Evolutionary conservation across 768 basidiomycete species (phyloP), one percentile per base, ranked within the genome.

Genomic region (Amanita pseudoporphyria): DNA sequence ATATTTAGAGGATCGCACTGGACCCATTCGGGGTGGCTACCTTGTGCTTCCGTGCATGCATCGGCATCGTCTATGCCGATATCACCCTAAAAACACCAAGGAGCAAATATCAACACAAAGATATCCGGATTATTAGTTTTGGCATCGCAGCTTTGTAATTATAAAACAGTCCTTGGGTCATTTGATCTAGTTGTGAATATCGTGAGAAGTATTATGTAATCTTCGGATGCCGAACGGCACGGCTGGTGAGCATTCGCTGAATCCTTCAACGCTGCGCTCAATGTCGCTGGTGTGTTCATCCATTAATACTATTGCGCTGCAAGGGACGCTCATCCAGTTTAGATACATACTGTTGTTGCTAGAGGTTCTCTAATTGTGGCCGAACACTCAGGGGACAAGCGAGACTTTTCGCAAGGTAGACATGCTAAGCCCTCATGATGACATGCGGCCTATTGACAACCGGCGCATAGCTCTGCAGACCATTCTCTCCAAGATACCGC

Each of bases 401-500:
- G 84, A 47, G 84, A 94, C 65, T 92, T 95, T 71, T 90, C 90
- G 39, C 84, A 89, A 77, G 92, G 92, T 83, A 57, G 35, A 28
- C 3, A 72, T 52, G 19, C 18, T 9, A 22, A 10, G 18, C n/a
- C 18, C 9, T 42, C 32, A 21, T 6, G 4, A n/a, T 5, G 39
- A 30, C 19, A n/a, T 28, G 21, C 22, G 3, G 10, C 21, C 22
- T 16, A 19, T 36, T 22, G 28, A 31, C 30, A 37, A 6, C 9
- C 12, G 3, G 18, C 24, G 7, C 12, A 14, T 56, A 89, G 89
- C 89, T 14, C 86, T 84, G 1, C 81, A 89, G 58, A 90, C 84
- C 1, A 96, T 98, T 56, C 72, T 99, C 32, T 84, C 84, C 40
- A 95, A 94, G 74, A 97, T 99, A 61, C 93, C 95, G 1, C 93